phyloP scores from a whole-genome alignment of 441 rosid genomes.

The Euphorbia schlechtendalii region DNA sequence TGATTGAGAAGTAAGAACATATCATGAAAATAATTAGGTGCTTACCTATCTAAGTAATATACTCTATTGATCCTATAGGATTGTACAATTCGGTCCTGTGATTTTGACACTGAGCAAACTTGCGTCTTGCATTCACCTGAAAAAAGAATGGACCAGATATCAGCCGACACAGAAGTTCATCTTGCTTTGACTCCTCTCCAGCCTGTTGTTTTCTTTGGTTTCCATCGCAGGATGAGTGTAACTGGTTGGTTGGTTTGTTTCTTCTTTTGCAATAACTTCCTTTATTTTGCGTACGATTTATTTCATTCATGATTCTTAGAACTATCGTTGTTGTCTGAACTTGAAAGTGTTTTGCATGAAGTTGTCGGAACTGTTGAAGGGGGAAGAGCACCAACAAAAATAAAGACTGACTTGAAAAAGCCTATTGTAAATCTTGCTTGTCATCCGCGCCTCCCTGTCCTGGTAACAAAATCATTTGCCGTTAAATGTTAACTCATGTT shows the following conservation, averaged over 20 bases:
- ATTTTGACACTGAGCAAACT: constrained; percentile 91
- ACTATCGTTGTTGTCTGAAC: constrained; percentile 12
- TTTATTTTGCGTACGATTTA: neutral
- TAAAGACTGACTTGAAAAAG: constrained; percentile 95
- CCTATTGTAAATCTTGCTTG: constrained; percentile 97
- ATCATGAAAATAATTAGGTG: neutral
- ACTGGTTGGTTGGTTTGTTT: constrained; percentile 52
- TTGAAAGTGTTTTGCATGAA: constrained; percentile 31
- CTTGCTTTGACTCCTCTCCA: constrained; percentile 96
- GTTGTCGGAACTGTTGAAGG: constrained; percentile 99
- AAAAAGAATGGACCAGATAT: constrained; percentile 73
- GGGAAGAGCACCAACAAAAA: constrained; percentile 91
- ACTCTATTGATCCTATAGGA: constrained; percentile 41
- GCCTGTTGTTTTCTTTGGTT: constrained; percentile 96
- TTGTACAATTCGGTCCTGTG: constrained; percentile 95
- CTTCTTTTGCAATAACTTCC: neutral
- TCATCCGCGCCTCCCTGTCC: constrained; percentile 94
- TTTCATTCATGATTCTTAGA: neutral
- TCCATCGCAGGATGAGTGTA: constrained; percentile 91
- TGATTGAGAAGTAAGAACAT: neutral
- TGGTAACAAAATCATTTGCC: constrained; percentile 39
- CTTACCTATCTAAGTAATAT: neutral
- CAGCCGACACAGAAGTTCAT: constrained; percentile 81
- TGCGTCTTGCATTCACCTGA: constrained; percentile 97
- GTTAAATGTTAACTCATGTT: neutral